These are phyloP conservation scores for Zygosaccharomyces pseudobailii DNA, from an alignment of 1,139 yeast species.

Conservation along the genomic window DNA sequence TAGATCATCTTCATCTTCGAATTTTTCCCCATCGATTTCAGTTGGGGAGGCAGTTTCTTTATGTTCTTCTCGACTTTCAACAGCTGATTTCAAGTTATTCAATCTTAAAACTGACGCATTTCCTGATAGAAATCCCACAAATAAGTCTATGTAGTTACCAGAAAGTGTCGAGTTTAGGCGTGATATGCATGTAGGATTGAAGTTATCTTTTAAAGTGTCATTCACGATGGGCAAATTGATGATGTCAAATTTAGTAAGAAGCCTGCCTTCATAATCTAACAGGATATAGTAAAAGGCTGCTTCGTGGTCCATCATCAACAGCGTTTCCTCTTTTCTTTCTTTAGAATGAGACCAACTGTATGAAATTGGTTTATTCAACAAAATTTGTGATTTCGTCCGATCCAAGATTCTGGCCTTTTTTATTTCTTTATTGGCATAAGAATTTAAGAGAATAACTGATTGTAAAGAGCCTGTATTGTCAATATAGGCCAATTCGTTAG, in stretches of 20 bases:
- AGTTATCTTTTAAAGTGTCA: conserved; percentile 26
- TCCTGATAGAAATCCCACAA: conserved; percentile 34
- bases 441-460: conserved; percentile 25
- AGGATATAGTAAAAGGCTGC: conserved; percentile 26
- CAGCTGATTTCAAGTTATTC: conserved; percentile 30
- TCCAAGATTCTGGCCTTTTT: conserved; percentile 27
- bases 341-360: conserved; percentile 18
- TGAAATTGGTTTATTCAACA: conserved; percentile 19
- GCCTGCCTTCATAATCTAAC: conserved; percentile 30
- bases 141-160: conserved; percentile 20
- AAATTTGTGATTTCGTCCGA: conserved; percentile 21
- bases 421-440: conserved; percentile 23
- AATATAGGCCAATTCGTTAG: conserved; percentile 72
- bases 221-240: conserved; percentile 30
- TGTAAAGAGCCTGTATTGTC: conserved; percentile 65
- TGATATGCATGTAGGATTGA: conserved; percentile 26
- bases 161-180: conserved; percentile 15
- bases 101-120: conserved; percentile 27
- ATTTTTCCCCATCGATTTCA: conserved; percentile 22
- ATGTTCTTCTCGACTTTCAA: conserved; percentile 24
- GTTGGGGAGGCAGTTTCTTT: conserved; percentile 8
- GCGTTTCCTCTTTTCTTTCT: conserved; percentile 16
- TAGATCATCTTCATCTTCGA: conserved; percentile 33
- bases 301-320: conserved; percentile 28
- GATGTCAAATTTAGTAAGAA: conserved; percentile 28